Base-by-base conservation (phyloP, 345 rosid genomes). In the Eucalyptus grandis region DNA sequence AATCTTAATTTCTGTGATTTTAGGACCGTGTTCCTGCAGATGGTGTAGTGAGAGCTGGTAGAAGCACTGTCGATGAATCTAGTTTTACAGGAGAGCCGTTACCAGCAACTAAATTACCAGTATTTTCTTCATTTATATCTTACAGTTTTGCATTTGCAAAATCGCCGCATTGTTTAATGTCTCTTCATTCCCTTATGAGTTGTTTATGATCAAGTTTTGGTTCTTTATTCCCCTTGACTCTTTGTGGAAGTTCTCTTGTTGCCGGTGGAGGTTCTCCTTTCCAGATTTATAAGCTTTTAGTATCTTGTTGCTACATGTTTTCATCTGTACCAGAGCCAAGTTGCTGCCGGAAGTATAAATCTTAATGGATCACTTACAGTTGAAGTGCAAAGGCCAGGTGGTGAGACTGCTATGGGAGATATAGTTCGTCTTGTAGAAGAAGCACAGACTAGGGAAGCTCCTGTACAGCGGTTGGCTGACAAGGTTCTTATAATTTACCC, bases 51-150 rank as follows among this genome's bases (percentile, higher is more conserved):
- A 97, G 91, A 95, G 97, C 96, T 82, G 99, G 99, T 90, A 96
- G 98, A 94, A 98, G 99, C 91, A 91, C 96, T 44, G 91, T 98
- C 90, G 98, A 98, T 89, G 99, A 97, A 91, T 97, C 99, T 89
- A 96, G 98, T 93, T 98, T 98, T 92, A 97, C 99, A 19, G 99
- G 99, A 89, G 99, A 98, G 95, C 98, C 99, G 86, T 91, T 98
- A 95, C 99, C 99, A 77, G 98, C 94, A 90, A 98, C 98, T 89
- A 98, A 98, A 94, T 89, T 95, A 65, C 92, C 95, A 9, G 99
- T 98, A 96, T 90, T 89, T 88, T 89, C 90, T 92, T 69, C 54
- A 87, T 54, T 47, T 83, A 31, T 86, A 77, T 65, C 8, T 43
- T 49, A 81, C 85, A 49, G 46, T 90, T 92, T 82, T 81, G 6